Conservation (phyloP, 768 basidiomycete species). For the Leccinum incarnatum region DNA sequence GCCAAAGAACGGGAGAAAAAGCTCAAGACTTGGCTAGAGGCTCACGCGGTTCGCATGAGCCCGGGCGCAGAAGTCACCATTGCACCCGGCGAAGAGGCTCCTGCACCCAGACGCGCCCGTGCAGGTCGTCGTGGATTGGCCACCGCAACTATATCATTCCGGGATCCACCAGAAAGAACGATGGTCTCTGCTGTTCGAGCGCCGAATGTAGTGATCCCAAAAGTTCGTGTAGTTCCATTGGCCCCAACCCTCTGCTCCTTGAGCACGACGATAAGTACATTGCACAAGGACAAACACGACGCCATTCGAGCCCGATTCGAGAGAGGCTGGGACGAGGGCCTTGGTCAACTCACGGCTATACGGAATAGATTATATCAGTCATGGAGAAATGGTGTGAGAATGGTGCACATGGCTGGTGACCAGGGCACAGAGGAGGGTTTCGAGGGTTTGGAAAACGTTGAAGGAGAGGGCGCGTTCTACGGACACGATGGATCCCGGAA, state of each 20-base stretch:
- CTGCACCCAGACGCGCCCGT: constrained; percentile 23
- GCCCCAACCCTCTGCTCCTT: constrained; percentile 48
- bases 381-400: constrained; percentile 43
- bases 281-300: constrained; percentile 35
- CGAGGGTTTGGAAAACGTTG: constrained; percentile 34
- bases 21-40: constrained; percentile 50
- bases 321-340: constrained; percentile 61
- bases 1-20: constrained; percentile 67
- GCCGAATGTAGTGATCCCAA: constrained; percentile 25
- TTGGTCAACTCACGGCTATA: constrained; percentile 50
- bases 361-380: constrained; percentile 45
- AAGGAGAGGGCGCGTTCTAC: constrained; percentile 29
- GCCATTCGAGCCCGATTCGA: constrained; percentile 51
- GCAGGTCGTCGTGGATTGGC: constrained; percentile 63
- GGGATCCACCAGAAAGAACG: constrained; percentile 29
- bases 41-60: constrained; percentile 13
- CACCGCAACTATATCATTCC: constrained; percentile 61
- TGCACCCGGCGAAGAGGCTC: not conserved
- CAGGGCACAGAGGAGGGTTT: constrained; percentile 32
- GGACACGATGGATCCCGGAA: constrained; percentile 8
- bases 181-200: constrained; percentile 8
- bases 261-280: constrained; percentile 37
- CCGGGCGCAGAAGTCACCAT: not conserved
- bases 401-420: constrained; percentile 40
- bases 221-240: constrained; percentile 58